phyloP scores from a whole-genome alignment of 163 green algal genomes.

The Chlorella variabilis region DNA sequence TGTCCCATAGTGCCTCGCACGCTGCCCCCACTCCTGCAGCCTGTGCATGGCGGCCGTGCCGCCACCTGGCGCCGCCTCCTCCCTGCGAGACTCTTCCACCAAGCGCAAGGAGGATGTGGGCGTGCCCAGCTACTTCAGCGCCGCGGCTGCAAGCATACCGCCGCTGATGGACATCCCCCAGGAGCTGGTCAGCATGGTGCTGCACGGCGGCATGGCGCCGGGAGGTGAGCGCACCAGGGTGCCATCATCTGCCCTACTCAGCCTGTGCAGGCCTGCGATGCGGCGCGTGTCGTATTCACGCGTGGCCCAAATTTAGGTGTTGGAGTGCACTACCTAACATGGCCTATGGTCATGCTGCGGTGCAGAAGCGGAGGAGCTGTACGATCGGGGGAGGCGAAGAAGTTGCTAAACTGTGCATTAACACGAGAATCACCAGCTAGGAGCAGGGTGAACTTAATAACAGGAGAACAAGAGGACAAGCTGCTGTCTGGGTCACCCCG shows the following conservation, averaged over 20 bases:
- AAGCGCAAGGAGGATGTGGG: not conserved
- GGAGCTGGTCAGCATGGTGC: constrained; percentile 26
- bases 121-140: constrained; percentile 23
- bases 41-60: constrained; percentile 5
- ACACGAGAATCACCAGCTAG: too few species aligned
- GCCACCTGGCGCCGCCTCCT: not conserved
- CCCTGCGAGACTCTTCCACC: not conserved
- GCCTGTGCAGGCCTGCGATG: too few species aligned
- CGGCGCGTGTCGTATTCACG: too few species aligned
- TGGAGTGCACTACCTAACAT: too few species aligned
- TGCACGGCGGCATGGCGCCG: constrained; percentile 25
- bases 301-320: too few species aligned
- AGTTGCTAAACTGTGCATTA: too few species aligned
- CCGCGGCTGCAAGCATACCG: not conserved
- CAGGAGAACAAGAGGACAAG: too few species aligned
- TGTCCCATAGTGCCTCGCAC: too few species aligned
- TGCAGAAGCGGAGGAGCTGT: constrained; percentile 31
- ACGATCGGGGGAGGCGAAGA: not conserved
- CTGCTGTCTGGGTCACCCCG: too few species aligned
- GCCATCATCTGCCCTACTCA: not conserved
- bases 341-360: too few species aligned
- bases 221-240: constrained; percentile 8
- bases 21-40: not conserved
- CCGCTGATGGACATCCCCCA: constrained; percentile 42
- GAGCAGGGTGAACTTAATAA: too few species aligned